Base-by-base conservation (phyloP, 805 yeast genomes). In the Wickerhamomyces queroliae region DNA sequence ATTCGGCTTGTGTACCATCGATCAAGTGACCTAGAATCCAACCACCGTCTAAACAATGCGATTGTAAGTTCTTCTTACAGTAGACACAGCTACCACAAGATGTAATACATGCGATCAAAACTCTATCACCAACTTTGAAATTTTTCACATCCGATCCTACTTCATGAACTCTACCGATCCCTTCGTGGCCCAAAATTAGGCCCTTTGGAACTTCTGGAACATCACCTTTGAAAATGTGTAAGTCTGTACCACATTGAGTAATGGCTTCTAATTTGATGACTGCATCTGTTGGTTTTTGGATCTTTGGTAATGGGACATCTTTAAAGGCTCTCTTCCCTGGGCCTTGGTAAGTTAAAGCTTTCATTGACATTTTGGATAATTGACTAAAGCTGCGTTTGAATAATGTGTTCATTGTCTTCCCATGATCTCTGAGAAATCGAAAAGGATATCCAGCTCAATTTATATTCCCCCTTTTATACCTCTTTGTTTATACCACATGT, bases 1-100 rank as follows among this genome's bases (percentile, higher is more conserved):
- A 76, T 50, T 76, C 82, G 36, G 84, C 77, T 55, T 80, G 82
- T 7, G 87, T 80, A 31, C 88, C 88, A 44, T 80, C 74, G 39
- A 83, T 80, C 45, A 66, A 69, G 45, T 77, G 78, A 28, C 78
- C 78, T 30, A 72, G 52, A 24, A 65, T 55, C 78, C 78, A 72
- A 16, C 76, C 76, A 40, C 78, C 78, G 35, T 70, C 69, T 16
- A 55, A 53, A 70, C 83, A 78, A 56, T 78, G 83, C 7, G 82
- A 72, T 57, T 81, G 82, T 43, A 79, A 63, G 48, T 74, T 63
- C 49, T 64, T 72, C 44, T 60, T 58, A 49, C 78, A 72, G 59
- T 80, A 81, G 40, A 67, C 72, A 55, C 83, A 80, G 16, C 66
- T 54, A 38, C 76, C 76, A 56, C 86, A 75, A 10, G 82, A 65